Conservation (phyloP, 176 grass and related monocot genomes). For the Cenchrus purpureus region DNA sequence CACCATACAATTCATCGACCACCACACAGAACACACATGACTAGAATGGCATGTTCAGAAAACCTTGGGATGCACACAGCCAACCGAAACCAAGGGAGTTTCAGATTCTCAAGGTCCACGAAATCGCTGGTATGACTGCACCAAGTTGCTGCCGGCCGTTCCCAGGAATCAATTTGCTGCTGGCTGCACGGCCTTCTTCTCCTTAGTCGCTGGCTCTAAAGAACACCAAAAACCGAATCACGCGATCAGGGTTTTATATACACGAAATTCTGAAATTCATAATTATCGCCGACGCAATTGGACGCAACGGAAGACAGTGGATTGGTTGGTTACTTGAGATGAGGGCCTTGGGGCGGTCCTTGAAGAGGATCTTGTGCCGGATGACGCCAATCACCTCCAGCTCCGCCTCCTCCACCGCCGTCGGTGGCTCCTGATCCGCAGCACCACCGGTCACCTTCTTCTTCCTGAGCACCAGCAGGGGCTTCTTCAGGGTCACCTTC, state of each 20-base stretch:
- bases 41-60: background rate
- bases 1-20: too few species aligned
- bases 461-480: constrained; percentile 76
- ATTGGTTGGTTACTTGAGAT: constrained; percentile 66
- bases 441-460: constrained; percentile 25
- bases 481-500: constrained; percentile 79
- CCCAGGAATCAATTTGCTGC: background rate
- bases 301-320: background rate
- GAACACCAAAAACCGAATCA: background rate
- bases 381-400: constrained; percentile 85
- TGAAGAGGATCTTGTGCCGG: constrained; percentile 94
- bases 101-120: background rate
- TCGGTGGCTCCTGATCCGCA: background rate
- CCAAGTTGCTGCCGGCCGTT: background rate
- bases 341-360: constrained; percentile 80
- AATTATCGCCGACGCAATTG: background rate
- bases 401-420: constrained; percentile 39
- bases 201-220: constrained; percentile 36
- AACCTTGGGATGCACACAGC: background rate
- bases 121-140: background rate
- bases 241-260: background rate
- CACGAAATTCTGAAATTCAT: background rate
- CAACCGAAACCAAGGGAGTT: background rate
- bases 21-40: too few species aligned
- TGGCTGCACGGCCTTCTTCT: constrained; percentile 44